A percentile compares a stretch with the other conserved stretches of the same genome.
Evolutionary conservation across 805 yeast species (phyloP).

Genomic region (Ogataea salicorniae): DNA sequence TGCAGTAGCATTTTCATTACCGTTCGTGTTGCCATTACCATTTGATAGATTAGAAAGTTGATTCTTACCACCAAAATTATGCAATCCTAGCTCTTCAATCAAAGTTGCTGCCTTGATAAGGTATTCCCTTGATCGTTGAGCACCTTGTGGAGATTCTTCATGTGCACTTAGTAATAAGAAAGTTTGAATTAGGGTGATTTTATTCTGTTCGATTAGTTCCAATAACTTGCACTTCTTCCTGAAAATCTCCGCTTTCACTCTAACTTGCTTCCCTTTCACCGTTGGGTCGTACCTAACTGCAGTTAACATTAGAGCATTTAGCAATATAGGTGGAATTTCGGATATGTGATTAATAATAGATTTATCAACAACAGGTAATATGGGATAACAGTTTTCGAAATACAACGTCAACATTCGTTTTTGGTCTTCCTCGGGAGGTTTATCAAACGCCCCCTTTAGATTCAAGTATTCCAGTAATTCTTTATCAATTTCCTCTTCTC

Average conservation of each 20-base stretch:
- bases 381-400: constrained; percentile 24
- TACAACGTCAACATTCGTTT: constrained; percentile 17
- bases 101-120: constrained; percentile 23
- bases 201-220: constrained; percentile 24
- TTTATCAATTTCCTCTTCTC: constrained; percentile 15
- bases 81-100: constrained; percentile 27
- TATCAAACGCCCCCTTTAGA: constrained; percentile 22
- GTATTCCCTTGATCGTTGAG: constrained; percentile 22
- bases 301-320: constrained; percentile 26
- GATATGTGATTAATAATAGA: constrained; percentile 14
- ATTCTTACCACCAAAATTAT: constrained; percentile 24
- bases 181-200: constrained; percentile 27
- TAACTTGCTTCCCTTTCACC: constrained; percentile 8
- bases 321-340: constrained; percentile 19
- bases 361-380: constrained; percentile 28
- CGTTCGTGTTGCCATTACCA: neutral
- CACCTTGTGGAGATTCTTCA: constrained; percentile 29
- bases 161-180: constrained; percentile 24
- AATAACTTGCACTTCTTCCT: constrained; percentile 23
- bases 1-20: neutral
- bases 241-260: constrained; percentile 21
- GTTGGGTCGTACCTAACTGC: constrained; percentile 21
- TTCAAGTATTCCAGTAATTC: constrained; percentile 21
- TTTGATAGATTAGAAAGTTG: constrained; percentile 5
- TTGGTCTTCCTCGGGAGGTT: constrained; percentile 21